Evolutionary conservation across 1,284 basidiomycete genomes (phyloP).

Genomic region (Heterobasidion annosum): DNA sequence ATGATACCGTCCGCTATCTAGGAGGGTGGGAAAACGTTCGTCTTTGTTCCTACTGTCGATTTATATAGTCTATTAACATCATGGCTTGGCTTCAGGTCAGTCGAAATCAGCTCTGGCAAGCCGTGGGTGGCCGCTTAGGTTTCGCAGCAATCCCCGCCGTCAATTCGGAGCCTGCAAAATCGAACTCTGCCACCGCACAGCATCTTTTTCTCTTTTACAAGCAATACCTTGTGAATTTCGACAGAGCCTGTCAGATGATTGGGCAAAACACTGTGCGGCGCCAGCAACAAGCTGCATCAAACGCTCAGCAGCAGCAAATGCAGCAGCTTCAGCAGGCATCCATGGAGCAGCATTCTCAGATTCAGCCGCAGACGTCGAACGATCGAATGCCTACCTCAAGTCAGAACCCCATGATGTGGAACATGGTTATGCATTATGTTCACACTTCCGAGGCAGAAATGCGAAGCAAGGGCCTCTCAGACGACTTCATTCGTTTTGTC

Average conservation of each 20-base stretch:
- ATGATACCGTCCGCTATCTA: constrained; percentile 45
- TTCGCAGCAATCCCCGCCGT: constrained; percentile 51
- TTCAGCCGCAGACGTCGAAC: background rate
- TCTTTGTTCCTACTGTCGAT: constrained; percentile 6
- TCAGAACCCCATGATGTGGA: constrained; percentile 20
- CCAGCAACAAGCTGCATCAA: constrained; percentile 6
- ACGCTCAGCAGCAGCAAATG: constrained; percentile 6
- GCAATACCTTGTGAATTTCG: constrained; percentile 47
- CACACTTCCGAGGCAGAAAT: constrained; percentile 39
- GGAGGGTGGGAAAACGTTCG: constrained; percentile 43
- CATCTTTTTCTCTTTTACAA: constrained; percentile 53
- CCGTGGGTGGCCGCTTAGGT: constrained; percentile 56
- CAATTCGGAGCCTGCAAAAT: constrained; percentile 45
- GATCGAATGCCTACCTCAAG: background rate
- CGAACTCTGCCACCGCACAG: constrained; percentile 49
- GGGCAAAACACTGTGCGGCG: constrained; percentile 2
- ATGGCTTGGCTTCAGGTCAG: constrained; percentile 31
- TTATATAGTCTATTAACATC: background rate
- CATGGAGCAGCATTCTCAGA: background rate
- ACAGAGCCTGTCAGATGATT: constrained; percentile 33
- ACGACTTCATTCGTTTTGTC: constrained; percentile 44
- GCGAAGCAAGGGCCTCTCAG: constrained; percentile 37
- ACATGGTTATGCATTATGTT: constrained; percentile 33
- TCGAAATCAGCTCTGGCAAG: constrained; percentile 48
- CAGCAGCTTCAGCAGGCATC: constrained; percentile 4